These are phyloP conservation scores for Quercus berberidifolia DNA, from an alignment of 306 rosid species.

Conservation along the genomic window DNA sequence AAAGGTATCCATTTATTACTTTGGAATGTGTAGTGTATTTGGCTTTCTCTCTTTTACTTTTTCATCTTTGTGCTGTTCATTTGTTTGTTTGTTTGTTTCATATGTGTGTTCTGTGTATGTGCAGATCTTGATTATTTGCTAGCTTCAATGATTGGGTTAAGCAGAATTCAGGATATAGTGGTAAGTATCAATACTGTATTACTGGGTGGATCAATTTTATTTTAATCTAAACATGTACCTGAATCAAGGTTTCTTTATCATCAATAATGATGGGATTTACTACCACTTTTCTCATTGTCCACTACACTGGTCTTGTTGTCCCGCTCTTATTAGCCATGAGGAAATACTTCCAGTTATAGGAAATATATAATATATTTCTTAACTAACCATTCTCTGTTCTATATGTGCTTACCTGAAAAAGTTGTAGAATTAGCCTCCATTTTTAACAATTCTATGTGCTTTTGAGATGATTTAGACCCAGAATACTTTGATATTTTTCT, in stretches of 20 bases:
- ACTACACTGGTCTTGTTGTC: not conserved
- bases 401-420: not conserved
- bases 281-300: not conserved
- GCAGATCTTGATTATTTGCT: constrained; percentile 63
- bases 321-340: not conserved
- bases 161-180: constrained; percentile 27
- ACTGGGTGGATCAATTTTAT: not conserved
- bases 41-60: too few relatives aligned
- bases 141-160: constrained; percentile 35
- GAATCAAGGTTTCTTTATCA: not conserved
- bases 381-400: not conserved
- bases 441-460: not conserved
- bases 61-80: not conserved
- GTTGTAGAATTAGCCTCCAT: not conserved
- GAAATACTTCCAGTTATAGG: not conserved
- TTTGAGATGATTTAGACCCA: not conserved
- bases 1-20: constrained; percentile 44
- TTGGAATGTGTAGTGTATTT: not conserved
- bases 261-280: not conserved
- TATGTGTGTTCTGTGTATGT: constrained; percentile 20
- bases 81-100: constrained; percentile 4
- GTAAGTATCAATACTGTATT: constrained; percentile 21
- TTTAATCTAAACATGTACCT: not conserved
- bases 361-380: not conserved
- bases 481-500: not conserved